Evolutionary conservation across 495 filamentous ascomycete genomes (phyloP).

Genomic region (Achaetomiella virescens): DNA sequence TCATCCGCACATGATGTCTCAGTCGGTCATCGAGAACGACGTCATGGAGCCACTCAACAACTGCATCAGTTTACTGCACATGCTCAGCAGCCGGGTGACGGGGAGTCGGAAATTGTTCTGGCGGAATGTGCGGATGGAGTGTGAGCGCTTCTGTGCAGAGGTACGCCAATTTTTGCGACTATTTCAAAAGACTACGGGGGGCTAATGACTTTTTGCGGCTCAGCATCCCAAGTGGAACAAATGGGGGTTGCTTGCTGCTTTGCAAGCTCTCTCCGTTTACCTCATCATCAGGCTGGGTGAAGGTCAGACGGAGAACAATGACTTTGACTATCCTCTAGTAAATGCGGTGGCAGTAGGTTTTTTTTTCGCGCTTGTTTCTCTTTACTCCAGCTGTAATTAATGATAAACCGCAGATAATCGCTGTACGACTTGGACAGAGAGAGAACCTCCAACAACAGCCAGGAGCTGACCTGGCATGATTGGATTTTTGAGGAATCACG

Average conservation of each 20-base stretch:
- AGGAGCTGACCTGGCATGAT: slow-evolving; percentile 30
- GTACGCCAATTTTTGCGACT: slow-evolving; percentile 28
- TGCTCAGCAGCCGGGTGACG: slow-evolving; percentile 26
- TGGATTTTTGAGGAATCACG: slow-evolving; percentile 44
- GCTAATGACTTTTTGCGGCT: background rate
- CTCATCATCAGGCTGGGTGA: background rate
- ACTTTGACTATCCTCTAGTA: background rate
- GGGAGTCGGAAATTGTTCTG: slow-evolving; percentile 42
- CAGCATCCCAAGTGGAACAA: slow-evolving; percentile 2
- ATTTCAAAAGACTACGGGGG: no score
- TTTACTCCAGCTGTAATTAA: background rate
- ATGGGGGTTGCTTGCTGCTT: slow-evolving; percentile 1
- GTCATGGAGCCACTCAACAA: slow-evolving; percentile 39
- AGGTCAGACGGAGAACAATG: background rate
- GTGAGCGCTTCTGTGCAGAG: slow-evolving; percentile 36
- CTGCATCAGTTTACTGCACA: slow-evolving; percentile 41
- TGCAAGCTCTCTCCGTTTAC: background rate
- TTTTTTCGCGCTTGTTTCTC: background rate
- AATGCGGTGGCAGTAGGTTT: background rate
- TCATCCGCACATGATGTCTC: background rate
- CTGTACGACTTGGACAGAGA: background rate
- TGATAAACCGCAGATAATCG: background rate
- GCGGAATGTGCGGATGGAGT: slow-evolving; percentile 39
- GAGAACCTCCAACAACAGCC: background rate
- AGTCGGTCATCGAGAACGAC: background rate